These are phyloP conservation scores for Waltergamsia citrina DNA, from an alignment of 2,329 filamentous ascomycete species.

Conservation along the genomic window DNA sequence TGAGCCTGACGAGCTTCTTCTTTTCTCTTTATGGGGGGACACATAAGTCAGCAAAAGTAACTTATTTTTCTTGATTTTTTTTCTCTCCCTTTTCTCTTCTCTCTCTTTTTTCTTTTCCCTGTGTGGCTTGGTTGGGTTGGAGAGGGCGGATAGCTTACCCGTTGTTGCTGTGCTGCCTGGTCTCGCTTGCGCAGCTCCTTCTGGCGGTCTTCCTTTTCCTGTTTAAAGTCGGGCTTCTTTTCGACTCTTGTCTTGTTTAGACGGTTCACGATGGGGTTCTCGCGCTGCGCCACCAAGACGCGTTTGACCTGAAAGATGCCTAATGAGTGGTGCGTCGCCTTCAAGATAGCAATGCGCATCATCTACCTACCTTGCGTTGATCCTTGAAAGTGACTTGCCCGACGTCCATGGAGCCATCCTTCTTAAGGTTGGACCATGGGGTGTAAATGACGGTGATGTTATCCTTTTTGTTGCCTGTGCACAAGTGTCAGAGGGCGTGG, in stretches of 20 bases:
- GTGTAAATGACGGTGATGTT: constrained; percentile 97
- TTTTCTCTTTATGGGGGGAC: constrained; percentile 47
- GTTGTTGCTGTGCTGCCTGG: constrained; percentile 47
- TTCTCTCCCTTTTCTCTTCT: not conserved
- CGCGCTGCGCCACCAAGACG: constrained; percentile 67
- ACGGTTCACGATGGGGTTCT: constrained; percentile 91
- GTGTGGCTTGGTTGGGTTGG: not conserved
- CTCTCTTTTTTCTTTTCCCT: too few relatives aligned
- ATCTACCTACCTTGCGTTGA: constrained; percentile 51
- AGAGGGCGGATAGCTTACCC: constrained; percentile 36
- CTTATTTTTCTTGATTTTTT: not conserved
- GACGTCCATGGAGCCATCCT: constrained; percentile 89
- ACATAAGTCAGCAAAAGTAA: not conserved
- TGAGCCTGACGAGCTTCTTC: constrained; percentile 65
- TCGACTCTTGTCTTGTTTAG: constrained; percentile 94
- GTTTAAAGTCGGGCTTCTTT: constrained; percentile 71
- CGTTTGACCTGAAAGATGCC: constrained; percentile 56
- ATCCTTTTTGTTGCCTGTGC: constrained; percentile 89
- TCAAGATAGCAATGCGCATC: not conserved
- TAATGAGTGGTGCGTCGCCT: not conserved
- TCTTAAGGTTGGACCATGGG: constrained; percentile 92
- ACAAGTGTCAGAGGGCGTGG: not conserved
- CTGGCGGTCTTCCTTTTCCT: constrained; percentile 71
- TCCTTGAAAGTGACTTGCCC: constrained; percentile 96
- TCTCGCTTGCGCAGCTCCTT: constrained; percentile 66